Conservation (phyloP, 1,284 basidiomycete species). For the Ganoderma multipileum region DNA sequence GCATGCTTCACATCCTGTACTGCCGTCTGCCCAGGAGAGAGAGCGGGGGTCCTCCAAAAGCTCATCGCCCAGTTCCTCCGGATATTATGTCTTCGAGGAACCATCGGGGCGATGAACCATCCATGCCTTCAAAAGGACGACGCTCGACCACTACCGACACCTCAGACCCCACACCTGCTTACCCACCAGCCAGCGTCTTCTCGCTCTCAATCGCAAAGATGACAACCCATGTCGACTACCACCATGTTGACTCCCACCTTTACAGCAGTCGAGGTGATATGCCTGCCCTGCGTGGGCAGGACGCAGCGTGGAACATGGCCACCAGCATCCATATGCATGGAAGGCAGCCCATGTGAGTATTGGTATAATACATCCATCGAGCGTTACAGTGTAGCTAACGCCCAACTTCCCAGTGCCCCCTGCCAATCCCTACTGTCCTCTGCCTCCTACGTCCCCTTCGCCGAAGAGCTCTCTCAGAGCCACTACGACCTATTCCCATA, state of each 20-base stretch:
- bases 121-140: neutral
- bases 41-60: too few relatives aligned
- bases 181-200: neutral
- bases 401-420: neutral
- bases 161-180: neutral
- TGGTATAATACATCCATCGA: neutral
- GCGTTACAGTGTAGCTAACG: neutral
- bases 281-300: neutral
- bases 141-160: neutral
- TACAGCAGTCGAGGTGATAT: neutral
- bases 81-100: slow-evolving; percentile 4
- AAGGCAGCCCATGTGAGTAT: neutral
- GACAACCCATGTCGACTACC: neutral
- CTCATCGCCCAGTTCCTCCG: neutral
- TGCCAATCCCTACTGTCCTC: neutral
- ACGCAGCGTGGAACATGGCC: neutral
- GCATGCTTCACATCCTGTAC: neutral
- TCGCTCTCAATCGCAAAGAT: neutral
- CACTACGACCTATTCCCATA: neutral
- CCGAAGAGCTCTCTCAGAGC: neutral
- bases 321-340: neutral
- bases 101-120: neutral
- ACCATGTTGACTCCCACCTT: neutral
- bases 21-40: neutral
- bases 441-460: neutral